A percentile compares a stretch with the other conserved stretches of the same genome.
Conservation (phyloP, 129 eudicot species). For the Flaveria ramosissima region DNA sequence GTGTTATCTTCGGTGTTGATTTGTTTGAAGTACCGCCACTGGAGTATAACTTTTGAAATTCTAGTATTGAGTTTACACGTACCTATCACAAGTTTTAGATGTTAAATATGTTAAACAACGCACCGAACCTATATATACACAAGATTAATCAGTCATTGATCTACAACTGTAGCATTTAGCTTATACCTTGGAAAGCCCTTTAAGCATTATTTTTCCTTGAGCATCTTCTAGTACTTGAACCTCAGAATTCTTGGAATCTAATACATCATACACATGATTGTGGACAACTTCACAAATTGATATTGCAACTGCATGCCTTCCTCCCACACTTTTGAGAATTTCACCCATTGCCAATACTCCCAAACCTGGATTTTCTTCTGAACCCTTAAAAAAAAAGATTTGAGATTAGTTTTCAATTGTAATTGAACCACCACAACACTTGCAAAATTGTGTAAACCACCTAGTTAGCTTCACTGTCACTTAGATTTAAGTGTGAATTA, state of each 20-base stretch:
- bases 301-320: constrained; percentile 43
- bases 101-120: not conserved
- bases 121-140: not conserved
- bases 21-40: constrained; percentile 26
- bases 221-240: constrained; percentile 77
- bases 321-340: constrained; percentile 53
- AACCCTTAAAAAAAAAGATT: constrained; percentile 52
- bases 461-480: not conserved
- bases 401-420: constrained; percentile 3
- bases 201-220: constrained; percentile 67
- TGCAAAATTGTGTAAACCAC: not conserved
- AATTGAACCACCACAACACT: not conserved
- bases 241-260: constrained; percentile 56
- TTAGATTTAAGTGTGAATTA: not conserved
- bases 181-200: constrained; percentile 76
- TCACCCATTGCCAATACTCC: constrained; percentile 53
- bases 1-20: constrained; percentile 42
- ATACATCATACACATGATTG: constrained; percentile 65
- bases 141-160: not conserved
- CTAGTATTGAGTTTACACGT: constrained; percentile 51
- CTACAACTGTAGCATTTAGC: constrained; percentile 18
- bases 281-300: constrained; percentile 74
- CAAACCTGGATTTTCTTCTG: constrained; percentile 64
- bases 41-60: constrained; percentile 55
- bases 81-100: constrained; percentile 43